Evolutionary conservation across 139 green algal species (phyloP).

Genomic region (Pleodorina starrii): DNA sequence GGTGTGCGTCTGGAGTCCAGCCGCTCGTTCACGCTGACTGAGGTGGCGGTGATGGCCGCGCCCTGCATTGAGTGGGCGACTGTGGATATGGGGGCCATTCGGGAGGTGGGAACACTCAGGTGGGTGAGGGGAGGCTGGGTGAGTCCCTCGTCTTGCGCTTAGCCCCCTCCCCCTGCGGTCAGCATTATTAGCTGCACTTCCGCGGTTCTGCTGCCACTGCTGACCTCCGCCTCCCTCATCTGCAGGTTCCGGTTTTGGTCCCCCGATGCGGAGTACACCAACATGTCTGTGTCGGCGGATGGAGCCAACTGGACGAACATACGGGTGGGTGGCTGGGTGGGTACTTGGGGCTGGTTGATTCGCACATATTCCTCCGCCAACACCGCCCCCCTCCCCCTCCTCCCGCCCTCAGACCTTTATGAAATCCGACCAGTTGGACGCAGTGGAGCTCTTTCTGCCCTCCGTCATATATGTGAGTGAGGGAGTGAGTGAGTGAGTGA

Average conservation of each 20-base stretch:
- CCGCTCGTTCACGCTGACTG: background rate
- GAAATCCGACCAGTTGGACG: conserved; percentile 4
- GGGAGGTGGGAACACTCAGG: conserved; percentile 17
- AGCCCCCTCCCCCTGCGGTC: no score
- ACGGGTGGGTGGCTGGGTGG: background rate
- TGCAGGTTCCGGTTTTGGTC: conserved; percentile 28
- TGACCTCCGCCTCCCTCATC: background rate
- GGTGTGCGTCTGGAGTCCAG: background rate
- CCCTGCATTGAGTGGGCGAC: conserved; percentile 28
- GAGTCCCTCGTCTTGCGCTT: no score
- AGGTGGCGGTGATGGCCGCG: background rate
- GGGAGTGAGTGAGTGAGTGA: no score
- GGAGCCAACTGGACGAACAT: conserved; percentile 7
- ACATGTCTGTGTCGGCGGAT: conserved; percentile 20
- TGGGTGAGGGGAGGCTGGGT: background rate
- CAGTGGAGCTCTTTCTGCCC: conserved; percentile 35
- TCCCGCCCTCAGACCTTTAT: conserved; percentile 1
- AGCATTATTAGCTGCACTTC: no score
- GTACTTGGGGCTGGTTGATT: background rate
- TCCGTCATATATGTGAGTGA: background rate
- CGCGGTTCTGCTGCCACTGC: no score
- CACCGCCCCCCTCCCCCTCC: background rate
- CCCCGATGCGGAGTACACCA: background rate
- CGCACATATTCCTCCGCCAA: background rate
- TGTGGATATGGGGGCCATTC: conserved; percentile 34